phyloP scores from a whole-genome alignment of 2,329 filamentous ascomycete species.

The Periglandula ipomoeae region DNA sequence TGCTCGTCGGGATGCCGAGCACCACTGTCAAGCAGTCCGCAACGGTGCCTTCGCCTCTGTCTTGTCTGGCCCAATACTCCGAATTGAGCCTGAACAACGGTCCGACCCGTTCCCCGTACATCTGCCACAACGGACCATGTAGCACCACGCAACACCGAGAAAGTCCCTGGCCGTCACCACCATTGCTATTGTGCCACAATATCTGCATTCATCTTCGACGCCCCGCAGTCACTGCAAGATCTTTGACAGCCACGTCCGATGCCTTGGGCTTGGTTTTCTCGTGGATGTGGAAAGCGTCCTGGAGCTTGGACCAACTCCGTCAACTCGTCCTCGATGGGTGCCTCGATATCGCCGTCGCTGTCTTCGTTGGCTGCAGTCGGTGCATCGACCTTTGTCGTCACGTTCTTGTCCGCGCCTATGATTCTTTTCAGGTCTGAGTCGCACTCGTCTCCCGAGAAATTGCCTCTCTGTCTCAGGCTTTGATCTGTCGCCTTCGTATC shows the following conservation, averaged over 20 bases:
- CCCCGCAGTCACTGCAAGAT: conserved; percentile 13
- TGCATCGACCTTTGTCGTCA: background rate
- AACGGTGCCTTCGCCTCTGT: conserved; percentile 15
- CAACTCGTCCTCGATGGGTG: conserved; percentile 6
- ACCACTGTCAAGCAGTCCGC: conserved; percentile 16
- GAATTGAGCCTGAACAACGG: conserved; percentile 31
- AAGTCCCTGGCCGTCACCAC: background rate
- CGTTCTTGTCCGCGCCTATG: background rate
- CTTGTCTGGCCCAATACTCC: conserved; percentile 22
- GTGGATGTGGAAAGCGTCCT: conserved; percentile 19
- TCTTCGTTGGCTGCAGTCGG: background rate
- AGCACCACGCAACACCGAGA: conserved; percentile 4
- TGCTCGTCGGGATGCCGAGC: conserved; percentile 18
- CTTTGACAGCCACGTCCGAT: conserved; percentile 14
- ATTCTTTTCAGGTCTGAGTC: background rate
- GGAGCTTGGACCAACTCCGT: conserved; percentile 12
- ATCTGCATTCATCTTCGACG: background rate
- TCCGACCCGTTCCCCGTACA: conserved; percentile 27
- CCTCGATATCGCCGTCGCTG: background rate
- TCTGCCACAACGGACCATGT: conserved; percentile 6
- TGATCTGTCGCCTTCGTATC: background rate
- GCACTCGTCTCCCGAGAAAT: background rate
- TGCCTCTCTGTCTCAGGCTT: background rate
- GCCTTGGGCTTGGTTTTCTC: conserved; percentile 19
- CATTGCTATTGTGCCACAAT: background rate